A percentile compares a stretch with the other conserved stretches of the same genome.
These are phyloP conservation scores for Fusarium fujikuroi DNA, from an alignment of 2,329 filamentous ascomycete genomes.

Conservation along the genomic window DNA sequence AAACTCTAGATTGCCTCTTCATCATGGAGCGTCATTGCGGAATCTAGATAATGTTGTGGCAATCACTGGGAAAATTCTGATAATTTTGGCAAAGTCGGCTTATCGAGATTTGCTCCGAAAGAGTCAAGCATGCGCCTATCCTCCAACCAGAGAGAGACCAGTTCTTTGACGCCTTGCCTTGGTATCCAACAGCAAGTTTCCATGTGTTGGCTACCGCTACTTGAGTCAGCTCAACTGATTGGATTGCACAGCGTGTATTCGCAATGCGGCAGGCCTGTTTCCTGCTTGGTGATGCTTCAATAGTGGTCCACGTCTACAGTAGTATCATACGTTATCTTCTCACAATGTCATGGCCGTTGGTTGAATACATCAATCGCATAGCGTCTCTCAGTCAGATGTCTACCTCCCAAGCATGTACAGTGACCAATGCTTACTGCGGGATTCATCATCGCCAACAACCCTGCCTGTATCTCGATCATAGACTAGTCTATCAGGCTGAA, in stretches of 20 bases:
- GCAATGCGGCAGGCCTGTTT: slow-evolving; percentile 14
- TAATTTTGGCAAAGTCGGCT: background rate
- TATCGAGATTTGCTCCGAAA: background rate
- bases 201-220: slow-evolving; percentile 29
- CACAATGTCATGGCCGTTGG: background rate
- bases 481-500: slow-evolving; percentile 6
- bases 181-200: slow-evolving; percentile 7
- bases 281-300: slow-evolving; percentile 10
- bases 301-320: slow-evolving; percentile 13
- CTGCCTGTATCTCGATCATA: slow-evolving; percentile 2
- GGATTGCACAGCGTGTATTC: slow-evolving; percentile 8
- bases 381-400: background rate
- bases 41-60: slow-evolving; percentile 18
- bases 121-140: background rate
- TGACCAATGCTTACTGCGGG: background rate
- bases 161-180: slow-evolving; percentile 8
- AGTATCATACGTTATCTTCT: slow-evolving; percentile 1
- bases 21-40: slow-evolving; percentile 31
- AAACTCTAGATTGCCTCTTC: slow-evolving; percentile 24
- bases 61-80: slow-evolving; percentile 25
- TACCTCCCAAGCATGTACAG: background rate
- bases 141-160: slow-evolving; percentile 1
- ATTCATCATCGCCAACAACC: background rate
- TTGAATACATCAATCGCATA: background rate
- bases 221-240: slow-evolving; percentile 16